Percentiles rank a stretch among this genome's conserved stretches.
These are phyloP conservation scores for Botrytis deweyae DNA, from an alignment of 2,329 filamentous ascomycete species.

Conservation along the genomic window DNA sequence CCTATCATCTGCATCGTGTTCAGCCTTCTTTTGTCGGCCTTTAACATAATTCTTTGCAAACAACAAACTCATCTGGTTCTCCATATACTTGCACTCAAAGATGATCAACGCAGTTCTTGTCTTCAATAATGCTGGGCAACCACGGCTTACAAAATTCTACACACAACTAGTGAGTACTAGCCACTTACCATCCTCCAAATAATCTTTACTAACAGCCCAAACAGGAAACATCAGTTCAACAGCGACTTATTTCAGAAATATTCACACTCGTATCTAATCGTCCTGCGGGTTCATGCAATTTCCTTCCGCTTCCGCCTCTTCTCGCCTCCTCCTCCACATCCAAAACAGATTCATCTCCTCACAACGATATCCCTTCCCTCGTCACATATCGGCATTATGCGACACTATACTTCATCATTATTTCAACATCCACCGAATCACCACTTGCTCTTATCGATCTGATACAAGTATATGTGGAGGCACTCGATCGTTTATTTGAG, in stretches of 20 bases:
- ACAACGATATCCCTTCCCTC: constrained; percentile 88
- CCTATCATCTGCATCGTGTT: neutral
- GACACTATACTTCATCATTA: constrained; percentile 97
- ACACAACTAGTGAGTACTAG: constrained; percentile 73
- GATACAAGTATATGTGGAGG: constrained; percentile 97
- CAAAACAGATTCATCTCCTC: constrained; percentile 63
- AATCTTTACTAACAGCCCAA: constrained; percentile 23
- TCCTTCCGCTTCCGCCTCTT: constrained; percentile 75
- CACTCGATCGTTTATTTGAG: constrained; percentile 91
- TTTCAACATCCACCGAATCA: constrained; percentile 93
- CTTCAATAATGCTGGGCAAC: constrained; percentile 98
- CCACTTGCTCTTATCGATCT: constrained; percentile 93
- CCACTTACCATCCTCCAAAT: constrained; percentile 1
- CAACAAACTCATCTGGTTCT: constrained; percentile 13
- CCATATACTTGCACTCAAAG: constrained; percentile 29
- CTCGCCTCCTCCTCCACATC: constrained; percentile 64
- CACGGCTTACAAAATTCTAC: constrained; percentile 96
- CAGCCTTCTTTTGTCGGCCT: constrained; percentile 19
- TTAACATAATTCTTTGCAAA: neutral
- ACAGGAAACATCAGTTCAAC: constrained; percentile 95
- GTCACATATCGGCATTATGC: constrained; percentile 98
- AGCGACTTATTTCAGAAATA: constrained; percentile 94
- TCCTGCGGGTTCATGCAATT: constrained; percentile 91
- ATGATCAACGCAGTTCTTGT: constrained; percentile 99
- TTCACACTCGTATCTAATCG: constrained; percentile 94